A percentile compares a stretch with the other conserved stretches of the same genome.
These are phyloP conservation scores for Cystobasidium onofrii DNA, from an alignment of 768 basidiomycete genomes.

Conservation along the genomic window DNA sequence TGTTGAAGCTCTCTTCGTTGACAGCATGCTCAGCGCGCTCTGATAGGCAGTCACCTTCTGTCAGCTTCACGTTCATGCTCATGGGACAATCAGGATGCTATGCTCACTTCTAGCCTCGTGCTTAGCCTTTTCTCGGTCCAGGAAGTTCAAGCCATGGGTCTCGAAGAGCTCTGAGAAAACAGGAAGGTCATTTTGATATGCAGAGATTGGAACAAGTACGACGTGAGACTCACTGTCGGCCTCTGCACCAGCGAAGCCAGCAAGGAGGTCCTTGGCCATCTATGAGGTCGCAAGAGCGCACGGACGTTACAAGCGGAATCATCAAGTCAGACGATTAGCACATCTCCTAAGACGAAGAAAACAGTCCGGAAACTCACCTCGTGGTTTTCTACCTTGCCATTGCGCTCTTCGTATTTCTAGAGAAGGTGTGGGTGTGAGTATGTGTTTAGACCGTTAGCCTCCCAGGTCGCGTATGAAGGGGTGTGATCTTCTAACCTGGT, in stretches of 20 bases:
- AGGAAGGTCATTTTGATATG: too few species aligned
- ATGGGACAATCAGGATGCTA: neutral
- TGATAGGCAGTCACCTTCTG: neutral
- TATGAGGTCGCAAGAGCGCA: slow-evolving; percentile 35
- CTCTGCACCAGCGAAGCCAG: slow-evolving; percentile 47
- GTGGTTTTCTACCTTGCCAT: slow-evolving; percentile 44
- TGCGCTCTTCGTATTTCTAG: slow-evolving; percentile 45
- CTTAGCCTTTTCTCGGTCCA: slow-evolving; percentile 12
- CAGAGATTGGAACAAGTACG: too few species aligned
- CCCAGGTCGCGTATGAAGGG: neutral
- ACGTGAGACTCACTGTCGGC: slow-evolving; percentile 44
- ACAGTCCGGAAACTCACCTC: slow-evolving; percentile 12
- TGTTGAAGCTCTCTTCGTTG: neutral
- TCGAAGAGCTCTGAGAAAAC: slow-evolving; percentile 7
- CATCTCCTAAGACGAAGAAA: too few species aligned
- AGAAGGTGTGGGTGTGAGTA: neutral
- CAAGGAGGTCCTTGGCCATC: slow-evolving; percentile 46
- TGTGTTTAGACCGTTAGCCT: neutral
- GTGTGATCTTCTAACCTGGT: neutral
- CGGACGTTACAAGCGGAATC: too few species aligned
- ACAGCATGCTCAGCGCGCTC: slow-evolving; percentile 18
- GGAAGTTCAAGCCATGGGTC: slow-evolving; percentile 20
- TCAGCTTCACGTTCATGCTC: neutral
- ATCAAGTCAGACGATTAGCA: too few species aligned
- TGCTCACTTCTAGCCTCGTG: slow-evolving; percentile 1